Evolutionary conservation across 768 basidiomycete species (phyloP).

Genomic region (Albatrellus ellisii): DNA sequence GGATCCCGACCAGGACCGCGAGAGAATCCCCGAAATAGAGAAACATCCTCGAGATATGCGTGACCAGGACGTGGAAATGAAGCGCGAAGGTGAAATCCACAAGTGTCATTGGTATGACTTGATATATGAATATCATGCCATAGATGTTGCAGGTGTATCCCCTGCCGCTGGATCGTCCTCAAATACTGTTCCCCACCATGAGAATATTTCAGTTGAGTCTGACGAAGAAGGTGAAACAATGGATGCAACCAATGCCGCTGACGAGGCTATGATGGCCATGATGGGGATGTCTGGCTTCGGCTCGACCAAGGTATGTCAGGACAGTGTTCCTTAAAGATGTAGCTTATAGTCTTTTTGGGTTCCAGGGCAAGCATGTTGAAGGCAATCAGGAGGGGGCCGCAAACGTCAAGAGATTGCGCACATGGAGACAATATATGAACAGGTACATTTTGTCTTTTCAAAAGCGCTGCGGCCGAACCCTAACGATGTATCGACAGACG

Average conservation of each 20-base stretch:
- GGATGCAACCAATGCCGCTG: constrained; percentile 50
- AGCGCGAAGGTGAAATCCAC: neutral
- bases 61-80: constrained; percentile 9
- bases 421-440: constrained; percentile 99
- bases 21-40: constrained; percentile 9
- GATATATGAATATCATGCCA: neutral
- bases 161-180: neutral
- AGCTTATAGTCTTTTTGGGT: constrained; percentile 1
- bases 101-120: neutral
- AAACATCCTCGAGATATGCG: too few relatives aligned
- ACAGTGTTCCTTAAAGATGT: constrained; percentile 3
- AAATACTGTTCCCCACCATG: constrained; percentile 12
- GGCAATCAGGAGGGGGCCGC: constrained; percentile 70
- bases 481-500: constrained; percentile 29
- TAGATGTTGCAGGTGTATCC: neutral
- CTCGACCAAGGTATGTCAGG: constrained; percentile 64
- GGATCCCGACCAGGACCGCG: constrained; percentile 27
- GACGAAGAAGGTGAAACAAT: constrained; percentile 35
- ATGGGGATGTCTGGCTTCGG: constrained; percentile 90
- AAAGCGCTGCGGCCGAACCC: constrained; percentile 9
- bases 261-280: constrained; percentile 73
- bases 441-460: constrained; percentile 30
- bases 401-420: constrained; percentile 68
- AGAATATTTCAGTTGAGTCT: too few relatives aligned
- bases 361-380: constrained; percentile 62